Conservation (phyloP, 2,329 filamentous ascomycete species). For the Cytospora schulzeri region DNA sequence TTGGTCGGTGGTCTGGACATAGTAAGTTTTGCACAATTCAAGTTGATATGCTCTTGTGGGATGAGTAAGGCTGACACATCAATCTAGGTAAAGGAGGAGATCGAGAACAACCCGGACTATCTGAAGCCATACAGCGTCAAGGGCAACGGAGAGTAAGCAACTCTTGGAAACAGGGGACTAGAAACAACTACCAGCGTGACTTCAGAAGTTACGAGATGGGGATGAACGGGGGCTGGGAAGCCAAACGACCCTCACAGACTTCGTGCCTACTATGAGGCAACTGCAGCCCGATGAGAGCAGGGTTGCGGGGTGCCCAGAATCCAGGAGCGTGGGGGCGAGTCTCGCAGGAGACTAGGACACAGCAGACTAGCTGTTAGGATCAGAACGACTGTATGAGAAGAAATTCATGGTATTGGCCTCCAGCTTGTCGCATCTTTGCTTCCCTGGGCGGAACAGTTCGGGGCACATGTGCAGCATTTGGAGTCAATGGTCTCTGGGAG, state of each 20-base stretch:
- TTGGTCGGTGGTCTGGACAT: conserved; percentile 94
- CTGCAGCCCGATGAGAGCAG: neutral
- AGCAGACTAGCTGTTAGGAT: neutral
- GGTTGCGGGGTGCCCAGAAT: too few species aligned
- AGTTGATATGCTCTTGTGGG: neutral
- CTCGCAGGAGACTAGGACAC: neutral
- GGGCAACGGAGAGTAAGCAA: conserved; percentile 39
- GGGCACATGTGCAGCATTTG: neutral
- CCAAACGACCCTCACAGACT: neutral
- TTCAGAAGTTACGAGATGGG: neutral
- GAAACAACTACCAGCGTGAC: neutral
- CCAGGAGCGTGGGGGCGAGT: neutral
- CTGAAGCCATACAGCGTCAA: conserved; percentile 71
- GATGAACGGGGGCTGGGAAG: neutral
- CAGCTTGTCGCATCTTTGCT: neutral
- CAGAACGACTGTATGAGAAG: neutral
- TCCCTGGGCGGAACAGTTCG: neutral
- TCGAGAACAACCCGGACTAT: conserved; percentile 81
- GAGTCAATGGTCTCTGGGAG: neutral
- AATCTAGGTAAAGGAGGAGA: conserved; percentile 84
- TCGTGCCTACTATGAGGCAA: neutral
- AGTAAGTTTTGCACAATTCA: conserved; percentile 58
- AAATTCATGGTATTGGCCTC: neutral
- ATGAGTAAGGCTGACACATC: conserved; percentile 7
- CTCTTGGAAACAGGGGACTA: neutral